Base-by-base conservation (phyloP, 805 yeast genomes). In the Candida boleticola region DNA sequence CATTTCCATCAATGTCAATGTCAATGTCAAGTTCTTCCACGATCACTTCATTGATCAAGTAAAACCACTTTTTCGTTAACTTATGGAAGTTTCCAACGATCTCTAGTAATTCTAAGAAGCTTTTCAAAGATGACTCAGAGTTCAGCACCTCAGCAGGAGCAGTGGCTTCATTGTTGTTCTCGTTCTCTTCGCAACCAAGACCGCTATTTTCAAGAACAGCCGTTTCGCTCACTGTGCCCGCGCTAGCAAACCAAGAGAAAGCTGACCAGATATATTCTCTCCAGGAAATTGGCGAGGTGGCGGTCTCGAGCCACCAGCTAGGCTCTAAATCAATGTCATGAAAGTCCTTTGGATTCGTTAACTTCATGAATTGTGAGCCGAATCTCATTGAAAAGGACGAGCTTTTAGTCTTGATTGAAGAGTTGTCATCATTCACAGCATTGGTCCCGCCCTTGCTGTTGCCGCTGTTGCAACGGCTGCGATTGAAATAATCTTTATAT, bases 241-340 rank as follows among this genome's bases (percentile, higher is more conserved):
- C 92, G 23, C 85, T 76, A 2, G 95, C 95, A 89, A 92, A 86
- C 93, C 93, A 86, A 17, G 85, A 66, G 44, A 85, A 74, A 0
- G 89, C 89, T 41, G 76, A 69, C 85, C 86, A 82, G 1, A 82
- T 65, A 31, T 76, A 66, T 50, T 80, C 82, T 41, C 70, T 67
- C 76, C 85, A 73, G 1, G 84, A 71, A 18, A 71, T 57, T 1
- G 80, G 68, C 38, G 75, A 79, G 1, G 77, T 67, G 10, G 71
- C 69, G 3, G 56, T 52, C 2, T 57, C 50, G 9, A 54, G 40
- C 79, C 79, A 74, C 77, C 77, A 71, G 26, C 53, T 50, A 1
- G 73, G 74, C 38, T 53, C 41, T 25, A 39, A 45, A 34, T 42
- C 49, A n/a, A 25, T 20, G 2, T 25, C 36, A 13, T 21, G 17